Base-by-base conservation (phyloP, 2,329 filamentous ascomycete genomes). In the Colletotrichum orbiculare region DNA sequence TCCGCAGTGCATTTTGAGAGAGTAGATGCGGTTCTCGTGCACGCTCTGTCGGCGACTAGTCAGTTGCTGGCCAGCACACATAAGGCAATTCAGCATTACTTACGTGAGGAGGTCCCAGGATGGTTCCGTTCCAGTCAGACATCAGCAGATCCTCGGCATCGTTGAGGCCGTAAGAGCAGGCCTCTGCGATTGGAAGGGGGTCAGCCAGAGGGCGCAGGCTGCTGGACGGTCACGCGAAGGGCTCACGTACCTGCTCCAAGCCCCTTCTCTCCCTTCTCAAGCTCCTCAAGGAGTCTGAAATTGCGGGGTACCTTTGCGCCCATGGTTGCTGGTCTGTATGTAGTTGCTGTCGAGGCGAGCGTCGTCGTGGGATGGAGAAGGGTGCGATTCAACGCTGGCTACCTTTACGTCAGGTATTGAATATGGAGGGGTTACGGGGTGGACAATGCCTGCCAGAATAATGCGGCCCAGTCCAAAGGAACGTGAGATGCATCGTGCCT, bases 11-110 rank as follows among this genome's bases (percentile, higher is more conserved):
- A 99, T 97, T 80, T 95, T 96, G 73, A 99, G 87, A 71, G 93
- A 96, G 85, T 99, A 99, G 82, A 99, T 99, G 74, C 96, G 92
- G 82, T 99, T 99, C 85, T 99, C 96, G 78, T 98, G 95, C 68
- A 91, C 94, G 79, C 94, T 97, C 92, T 96, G 74, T 46, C 45
- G 11, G 42, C 45, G 12, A 52, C 2, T 9, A 43, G 65, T 67
- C 47, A 66, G 64, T 4, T 11, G 10, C 33, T 52, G 52, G 39
- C 42, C 50, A 35, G 13, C 33, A 39, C 13, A 49, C 48, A 10
- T 52, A 35, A 10, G n/a, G 38, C 46, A 50, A 17, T 25, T 52
- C 25, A 41, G 58, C 8, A 9, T 43, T 42, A 82, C 92, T 75
- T 85, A 97, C 96, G 79, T 98, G 94, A 77, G 96, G 95, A 71